Conservation (phyloP, 1,284 basidiomycete genomes). For the Pascua sp. region DNA sequence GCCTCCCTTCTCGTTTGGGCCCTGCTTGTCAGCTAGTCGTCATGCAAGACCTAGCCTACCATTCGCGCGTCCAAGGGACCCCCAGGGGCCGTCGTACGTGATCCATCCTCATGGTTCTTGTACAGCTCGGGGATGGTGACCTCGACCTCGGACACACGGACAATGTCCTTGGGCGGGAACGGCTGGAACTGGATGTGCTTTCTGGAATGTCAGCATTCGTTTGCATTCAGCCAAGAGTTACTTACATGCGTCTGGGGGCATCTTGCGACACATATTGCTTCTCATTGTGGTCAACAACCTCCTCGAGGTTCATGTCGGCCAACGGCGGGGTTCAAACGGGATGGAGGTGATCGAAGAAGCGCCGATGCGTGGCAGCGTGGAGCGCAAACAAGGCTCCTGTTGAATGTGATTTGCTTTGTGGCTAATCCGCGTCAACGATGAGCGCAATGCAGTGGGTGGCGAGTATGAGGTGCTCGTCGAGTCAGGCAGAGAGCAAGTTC, state of each 20-base stretch:
- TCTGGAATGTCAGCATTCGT: constrained; percentile 51
- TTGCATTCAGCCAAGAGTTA: constrained; percentile 15
- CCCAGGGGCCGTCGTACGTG: constrained; percentile 71
- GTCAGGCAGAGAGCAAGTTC: too few relatives aligned
- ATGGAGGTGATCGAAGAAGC: too few relatives aligned
- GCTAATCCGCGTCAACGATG: too few relatives aligned
- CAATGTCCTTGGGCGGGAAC: constrained; percentile 86
- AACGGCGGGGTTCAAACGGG: not conserved
- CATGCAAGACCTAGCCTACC: constrained; percentile 51
- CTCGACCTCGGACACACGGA: constrained; percentile 90
- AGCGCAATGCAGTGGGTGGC: too few relatives aligned
- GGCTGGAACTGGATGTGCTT: constrained; percentile 93
- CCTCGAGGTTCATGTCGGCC: constrained; percentile 16
- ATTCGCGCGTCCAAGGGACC: constrained; percentile 86
- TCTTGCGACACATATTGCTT: constrained; percentile 84
- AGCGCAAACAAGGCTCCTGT: too few relatives aligned
- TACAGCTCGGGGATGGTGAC: constrained; percentile 88
- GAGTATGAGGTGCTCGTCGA: too few relatives aligned
- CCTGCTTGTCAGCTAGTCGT: constrained; percentile 54
- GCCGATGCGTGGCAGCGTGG: too few relatives aligned
- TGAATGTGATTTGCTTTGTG: too few relatives aligned
- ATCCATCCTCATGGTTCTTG: constrained; percentile 54
- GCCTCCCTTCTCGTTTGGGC: constrained; percentile 88
- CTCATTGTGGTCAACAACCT: constrained; percentile 34
- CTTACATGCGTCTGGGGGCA: constrained; percentile 87